Evolutionary conservation across 495 filamentous ascomycete species (phyloP).

Genomic region (Talaromyces trachyspermus): DNA sequence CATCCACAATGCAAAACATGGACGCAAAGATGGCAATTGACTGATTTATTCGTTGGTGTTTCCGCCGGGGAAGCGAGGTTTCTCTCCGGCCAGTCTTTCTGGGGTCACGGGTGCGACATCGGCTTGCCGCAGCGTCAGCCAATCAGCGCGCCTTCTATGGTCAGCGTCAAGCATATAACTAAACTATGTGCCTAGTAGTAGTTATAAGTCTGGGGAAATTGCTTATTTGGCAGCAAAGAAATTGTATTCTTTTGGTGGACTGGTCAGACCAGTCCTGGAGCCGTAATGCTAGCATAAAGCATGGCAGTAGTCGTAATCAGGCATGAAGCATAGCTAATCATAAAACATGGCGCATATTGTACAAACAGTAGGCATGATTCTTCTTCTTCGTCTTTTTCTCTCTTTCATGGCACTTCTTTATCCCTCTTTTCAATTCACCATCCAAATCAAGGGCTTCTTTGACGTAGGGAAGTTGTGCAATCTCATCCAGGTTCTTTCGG

Average conservation of each 20-base stretch:
- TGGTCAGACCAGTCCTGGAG: not conserved
- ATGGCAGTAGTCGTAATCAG: conserved; percentile 1
- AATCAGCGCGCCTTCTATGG: not conserved
- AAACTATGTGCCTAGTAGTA: too few species aligned
- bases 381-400: not conserved
- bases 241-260: too few species aligned
- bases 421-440: conserved; percentile 63
- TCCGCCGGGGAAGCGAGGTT: conserved; percentile 4
- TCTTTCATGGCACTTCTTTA: conserved; percentile 48
- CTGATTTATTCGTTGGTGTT: not conserved
- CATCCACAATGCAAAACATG: not conserved
- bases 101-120: not conserved
- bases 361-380: conserved; percentile 1
- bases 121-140: not conserved
- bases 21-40: not conserved
- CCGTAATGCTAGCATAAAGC: not conserved
- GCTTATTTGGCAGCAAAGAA: too few species aligned
- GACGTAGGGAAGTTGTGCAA: conserved; percentile 71
- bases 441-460: conserved; percentile 61
- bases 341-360: conserved; percentile 6
- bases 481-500: conserved; percentile 63
- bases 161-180: too few species aligned
- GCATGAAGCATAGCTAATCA: conserved; percentile 8
- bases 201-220: too few species aligned
- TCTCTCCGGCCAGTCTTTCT: not conserved